Evolutionary conservation across 2,329 filamentous ascomycete species (phyloP).

Genomic region (Diaporthe aspalathi): DNA sequence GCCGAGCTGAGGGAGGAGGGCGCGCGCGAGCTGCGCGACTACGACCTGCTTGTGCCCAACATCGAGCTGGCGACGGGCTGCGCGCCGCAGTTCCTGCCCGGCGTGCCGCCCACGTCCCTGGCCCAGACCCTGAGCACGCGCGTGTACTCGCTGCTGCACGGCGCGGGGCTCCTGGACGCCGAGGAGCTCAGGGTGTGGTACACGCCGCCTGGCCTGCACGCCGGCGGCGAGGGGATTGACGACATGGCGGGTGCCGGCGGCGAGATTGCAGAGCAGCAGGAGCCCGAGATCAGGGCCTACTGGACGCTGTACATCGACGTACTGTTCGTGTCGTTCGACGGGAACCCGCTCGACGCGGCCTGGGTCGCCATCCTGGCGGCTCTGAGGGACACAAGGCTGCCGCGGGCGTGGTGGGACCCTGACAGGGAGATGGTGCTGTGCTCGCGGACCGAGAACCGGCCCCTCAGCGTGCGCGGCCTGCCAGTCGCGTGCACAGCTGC

Average conservation of each 20-base stretch:
- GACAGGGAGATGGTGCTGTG: slow-evolving; percentile 86
- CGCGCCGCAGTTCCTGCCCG: slow-evolving; percentile 85
- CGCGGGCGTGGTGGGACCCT: slow-evolving; percentile 83
- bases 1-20: slow-evolving; percentile 43
- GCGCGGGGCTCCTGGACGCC: slow-evolving; percentile 72
- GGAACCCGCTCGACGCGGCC: slow-evolving; percentile 90
- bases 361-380: slow-evolving; percentile 89
- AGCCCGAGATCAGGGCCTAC: slow-evolving; percentile 77
- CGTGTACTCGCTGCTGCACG: slow-evolving; percentile 80
- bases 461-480: slow-evolving; percentile 71
- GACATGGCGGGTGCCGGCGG: slow-evolving; percentile 54
- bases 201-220: slow-evolving; percentile 60
- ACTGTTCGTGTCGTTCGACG: slow-evolving; percentile 93
- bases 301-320: slow-evolving; percentile 97
- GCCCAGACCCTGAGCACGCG: slow-evolving; percentile 89
- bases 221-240: slow-evolving; percentile 60
- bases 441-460: slow-evolving; percentile 64
- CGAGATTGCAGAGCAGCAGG: slow-evolving; percentile 37
- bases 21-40: slow-evolving; percentile 64
- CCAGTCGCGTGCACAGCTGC: slow-evolving; percentile 83
- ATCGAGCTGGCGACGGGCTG: slow-evolving; percentile 92
- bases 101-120: slow-evolving; percentile 80
- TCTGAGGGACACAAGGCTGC: slow-evolving; percentile 80
- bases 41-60: slow-evolving; percentile 89
- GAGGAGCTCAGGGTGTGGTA: slow-evolving; percentile 81